A percentile compares a stretch with the other conserved stretches of the same genome.
These are phyloP conservation scores for Neoascochyta sp. DNA, from an alignment of 2,329 filamentous ascomycete species.

Conservation along the genomic window DNA sequence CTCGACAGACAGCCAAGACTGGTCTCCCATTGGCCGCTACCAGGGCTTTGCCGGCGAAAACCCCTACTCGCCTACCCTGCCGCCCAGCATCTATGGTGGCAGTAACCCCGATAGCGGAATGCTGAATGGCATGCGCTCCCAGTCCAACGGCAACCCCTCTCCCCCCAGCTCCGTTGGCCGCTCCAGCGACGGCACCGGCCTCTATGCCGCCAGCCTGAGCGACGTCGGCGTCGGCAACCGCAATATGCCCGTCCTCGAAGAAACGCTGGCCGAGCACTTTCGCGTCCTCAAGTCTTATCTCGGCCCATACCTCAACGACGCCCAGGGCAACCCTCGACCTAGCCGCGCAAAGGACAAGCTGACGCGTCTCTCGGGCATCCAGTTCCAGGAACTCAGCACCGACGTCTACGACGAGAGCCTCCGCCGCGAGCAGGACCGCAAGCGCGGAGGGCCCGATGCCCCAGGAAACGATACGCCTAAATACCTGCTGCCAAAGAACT, in stretches of 20 bases:
- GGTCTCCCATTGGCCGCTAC: constrained; percentile 41
- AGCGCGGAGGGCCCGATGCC: constrained; percentile 46
- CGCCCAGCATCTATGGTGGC: constrained; percentile 37
- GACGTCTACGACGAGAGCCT: constrained; percentile 96
- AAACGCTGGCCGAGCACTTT: constrained; percentile 77
- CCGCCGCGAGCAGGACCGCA: constrained; percentile 67
- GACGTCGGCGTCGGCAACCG: constrained; percentile 59
- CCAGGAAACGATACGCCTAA: constrained; percentile 45
- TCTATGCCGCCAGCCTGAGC: constrained; percentile 54
- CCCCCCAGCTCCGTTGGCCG: constrained; percentile 84
- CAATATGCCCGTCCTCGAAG: constrained; percentile 59
- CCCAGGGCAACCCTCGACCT: constrained; percentile 67
- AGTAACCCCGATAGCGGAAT: constrained; percentile 40
- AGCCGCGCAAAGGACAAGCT: constrained; percentile 95
- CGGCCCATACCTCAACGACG: constrained; percentile 66
- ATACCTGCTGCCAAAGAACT: constrained; percentile 77
- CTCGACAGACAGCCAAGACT: constrained; percentile 41
- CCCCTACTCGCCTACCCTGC: constrained; percentile 38
- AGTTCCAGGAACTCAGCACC: constrained; percentile 96
- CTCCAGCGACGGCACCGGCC: constrained; percentile 73
- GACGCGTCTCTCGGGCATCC: constrained; percentile 79
- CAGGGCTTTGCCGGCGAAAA: constrained; percentile 36
- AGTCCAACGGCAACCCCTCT: constrained; percentile 59
- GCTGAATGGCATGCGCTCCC: constrained; percentile 53
- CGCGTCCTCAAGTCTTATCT: constrained; percentile 73